A percentile compares a stretch with the other conserved stretches of the same genome.
Evolutionary conservation across 495 filamentous ascomycete species (phyloP).

Genomic region (Penicillium maclennaniae): DNA sequence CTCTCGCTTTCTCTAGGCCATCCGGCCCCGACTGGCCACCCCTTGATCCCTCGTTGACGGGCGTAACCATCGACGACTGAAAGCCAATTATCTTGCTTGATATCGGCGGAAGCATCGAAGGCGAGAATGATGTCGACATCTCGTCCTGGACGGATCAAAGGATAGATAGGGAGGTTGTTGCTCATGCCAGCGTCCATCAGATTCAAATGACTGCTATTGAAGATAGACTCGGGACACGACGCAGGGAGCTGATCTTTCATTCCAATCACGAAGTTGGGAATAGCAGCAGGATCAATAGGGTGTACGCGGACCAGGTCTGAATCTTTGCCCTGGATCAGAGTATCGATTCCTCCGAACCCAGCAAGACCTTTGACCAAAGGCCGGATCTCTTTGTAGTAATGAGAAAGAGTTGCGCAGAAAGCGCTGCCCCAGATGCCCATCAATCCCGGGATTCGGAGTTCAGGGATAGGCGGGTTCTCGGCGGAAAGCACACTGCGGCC

Average conservation of each 20-base stretch:
- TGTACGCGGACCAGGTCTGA: slow-evolving; percentile 84
- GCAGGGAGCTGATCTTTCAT: slow-evolving; percentile 70
- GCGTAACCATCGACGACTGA: slow-evolving; percentile 90
- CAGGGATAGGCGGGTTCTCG: slow-evolving; percentile 64
- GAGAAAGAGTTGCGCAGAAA: slow-evolving; percentile 89
- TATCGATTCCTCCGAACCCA: slow-evolving; percentile 75
- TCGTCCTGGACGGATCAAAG: slow-evolving; percentile 79
- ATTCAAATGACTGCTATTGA: slow-evolving; percentile 65
- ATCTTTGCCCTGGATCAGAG: slow-evolving; percentile 76
- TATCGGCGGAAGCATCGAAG: slow-evolving; percentile 81
- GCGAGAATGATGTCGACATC: slow-evolving; percentile 89
- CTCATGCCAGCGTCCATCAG: slow-evolving; percentile 98
- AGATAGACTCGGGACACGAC: slow-evolving; percentile 70
- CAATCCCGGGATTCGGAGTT: slow-evolving; percentile 72
- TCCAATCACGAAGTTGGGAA: slow-evolving; percentile 83
- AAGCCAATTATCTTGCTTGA: slow-evolving; percentile 88
- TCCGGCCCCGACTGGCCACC: slow-evolving; percentile 87
- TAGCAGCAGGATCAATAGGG: slow-evolving; percentile 80
- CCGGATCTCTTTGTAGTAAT: slow-evolving; percentile 91
- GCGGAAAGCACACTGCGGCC: slow-evolving; percentile 59
- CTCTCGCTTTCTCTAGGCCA: slow-evolving; percentile 68
- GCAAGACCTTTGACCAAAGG: slow-evolving; percentile 69
- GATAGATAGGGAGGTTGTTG: slow-evolving; percentile 95
- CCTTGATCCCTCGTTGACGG: slow-evolving; percentile 78
- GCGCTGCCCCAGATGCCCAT: slow-evolving; percentile 94